These are phyloP conservation scores for Saprolegnia parasitica DNA, from an alignment of 352 stramenopile species.

Conservation along the genomic window DNA sequence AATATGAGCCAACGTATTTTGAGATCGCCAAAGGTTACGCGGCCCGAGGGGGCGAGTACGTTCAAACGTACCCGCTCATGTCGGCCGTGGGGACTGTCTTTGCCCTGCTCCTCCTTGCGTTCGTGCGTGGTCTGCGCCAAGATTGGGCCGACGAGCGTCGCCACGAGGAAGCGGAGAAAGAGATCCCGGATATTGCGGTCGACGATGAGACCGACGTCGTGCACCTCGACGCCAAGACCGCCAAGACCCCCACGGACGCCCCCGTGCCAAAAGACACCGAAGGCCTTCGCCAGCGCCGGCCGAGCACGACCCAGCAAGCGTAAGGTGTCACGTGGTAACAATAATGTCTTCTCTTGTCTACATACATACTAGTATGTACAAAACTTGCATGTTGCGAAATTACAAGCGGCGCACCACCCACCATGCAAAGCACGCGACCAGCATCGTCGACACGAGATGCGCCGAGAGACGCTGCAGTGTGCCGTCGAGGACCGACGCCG, in stretches of 20 bases:
- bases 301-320: constrained; percentile 14
- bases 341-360: neutral
- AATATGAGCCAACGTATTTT: constrained; percentile 47
- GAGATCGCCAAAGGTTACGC: constrained; percentile 41
- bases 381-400: neutral
- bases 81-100: constrained; percentile 46
- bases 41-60: constrained; percentile 45
- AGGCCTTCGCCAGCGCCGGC: constrained; percentile 1
- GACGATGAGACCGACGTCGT: neutral
- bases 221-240: neutral
- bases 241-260: too few species aligned
- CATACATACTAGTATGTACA: neutral
- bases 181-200: neutral
- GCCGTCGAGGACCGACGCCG: neutral
- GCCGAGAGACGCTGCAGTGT: neutral
- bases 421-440: neutral
- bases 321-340: neutral
- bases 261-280: neutral
- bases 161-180: neutral
- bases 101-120: constrained; percentile 38
- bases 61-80: constrained; percentile 48
- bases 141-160: neutral
- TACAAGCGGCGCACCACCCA: neutral
- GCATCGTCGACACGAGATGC: neutral
- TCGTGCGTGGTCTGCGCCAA: constrained; percentile 4